phyloP scores from a whole-genome alignment of 805 yeast genomes.

The Barnettozyma pratensis region DNA sequence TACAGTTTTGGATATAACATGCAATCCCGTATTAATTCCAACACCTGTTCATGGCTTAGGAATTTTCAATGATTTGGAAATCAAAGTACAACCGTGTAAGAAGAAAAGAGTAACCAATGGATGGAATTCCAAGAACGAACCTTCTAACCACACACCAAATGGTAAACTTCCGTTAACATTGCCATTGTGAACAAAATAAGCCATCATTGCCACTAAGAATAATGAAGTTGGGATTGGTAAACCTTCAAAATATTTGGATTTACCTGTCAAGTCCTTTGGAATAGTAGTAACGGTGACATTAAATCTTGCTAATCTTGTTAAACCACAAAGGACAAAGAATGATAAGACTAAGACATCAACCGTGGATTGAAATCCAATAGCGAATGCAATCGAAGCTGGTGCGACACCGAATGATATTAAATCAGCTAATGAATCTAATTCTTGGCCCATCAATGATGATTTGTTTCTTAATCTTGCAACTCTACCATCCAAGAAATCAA shows the following conservation, averaged over 20 bases:
- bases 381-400: slow-evolving; percentile 89
- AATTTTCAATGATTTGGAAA: slow-evolving; percentile 83
- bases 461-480: slow-evolving; percentile 94
- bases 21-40: too few species aligned
- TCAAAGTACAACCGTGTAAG: slow-evolving; percentile 84
- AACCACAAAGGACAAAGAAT: slow-evolving; percentile 88
- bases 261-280: slow-evolving; percentile 86
- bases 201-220: slow-evolving; percentile 68
- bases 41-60: slow-evolving; percentile 59
- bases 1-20: too few species aligned
- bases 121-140: slow-evolving; percentile 67
- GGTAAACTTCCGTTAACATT: slow-evolving; percentile 53
- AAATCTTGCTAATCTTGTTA: slow-evolving; percentile 90
- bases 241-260: slow-evolving; percentile 91
- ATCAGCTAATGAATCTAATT: slow-evolving; percentile 94
- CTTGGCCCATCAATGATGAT: slow-evolving; percentile 93
- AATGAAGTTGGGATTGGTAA: slow-evolving; percentile 91
- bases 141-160: slow-evolving; percentile 54
- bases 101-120: slow-evolving; percentile 59
- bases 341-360: slow-evolving; percentile 71
- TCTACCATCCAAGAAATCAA: slow-evolving; percentile 95
- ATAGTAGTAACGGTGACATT: slow-evolving; percentile 90
- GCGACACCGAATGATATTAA: slow-evolving; percentile 92
- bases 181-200: slow-evolving; percentile 52
- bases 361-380: slow-evolving; percentile 84